These are phyloP conservation scores for Sporodiniella umbellata DNA, from an alignment of 371 early-diverging fungal genomes.

Conservation along the genomic window DNA sequence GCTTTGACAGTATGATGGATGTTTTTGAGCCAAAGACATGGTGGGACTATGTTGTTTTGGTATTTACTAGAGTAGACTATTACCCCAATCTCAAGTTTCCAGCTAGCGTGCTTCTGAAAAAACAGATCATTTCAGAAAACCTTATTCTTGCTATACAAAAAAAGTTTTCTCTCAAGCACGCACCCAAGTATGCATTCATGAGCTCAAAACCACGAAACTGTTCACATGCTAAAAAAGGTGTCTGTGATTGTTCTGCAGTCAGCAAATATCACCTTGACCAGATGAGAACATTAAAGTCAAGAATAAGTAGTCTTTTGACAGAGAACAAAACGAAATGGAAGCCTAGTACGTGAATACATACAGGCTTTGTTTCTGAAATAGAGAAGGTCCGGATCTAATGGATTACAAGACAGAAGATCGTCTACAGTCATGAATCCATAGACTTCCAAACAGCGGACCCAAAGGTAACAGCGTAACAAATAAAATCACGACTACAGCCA, in stretches of 20 bases:
- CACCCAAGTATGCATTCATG: slow-evolving; percentile 27
- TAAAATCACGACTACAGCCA: no score
- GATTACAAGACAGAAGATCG: no score
- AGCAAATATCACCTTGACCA: slow-evolving; percentile 22
- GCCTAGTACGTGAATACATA: no score
- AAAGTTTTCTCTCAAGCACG: slow-evolving; percentile 9
- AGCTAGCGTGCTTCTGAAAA: slow-evolving; percentile 13
- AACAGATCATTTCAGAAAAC: slow-evolving; percentile 16
- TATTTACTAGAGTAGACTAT: slow-evolving; percentile 53
- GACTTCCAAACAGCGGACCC: no score
- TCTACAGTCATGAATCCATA: no score
- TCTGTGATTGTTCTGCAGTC: slow-evolving; percentile 25
- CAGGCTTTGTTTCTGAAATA: no score
- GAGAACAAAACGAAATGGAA: slow-evolving; percentile 9
- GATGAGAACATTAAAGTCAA: slow-evolving; percentile 20
- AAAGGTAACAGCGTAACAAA: no score
- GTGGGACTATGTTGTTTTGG: slow-evolving; percentile 52
- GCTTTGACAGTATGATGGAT: slow-evolving; percentile 48
- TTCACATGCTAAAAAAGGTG: slow-evolving; percentile 15
- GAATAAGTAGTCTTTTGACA: slow-evolving; percentile 8
- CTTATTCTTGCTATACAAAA: slow-evolving; percentile 18
- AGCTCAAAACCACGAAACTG: slow-evolving; percentile 20
- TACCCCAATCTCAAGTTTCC: slow-evolving; percentile 11
- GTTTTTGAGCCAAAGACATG: slow-evolving; percentile 33
- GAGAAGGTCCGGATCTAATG: no score